These are phyloP conservation scores for Diaporthe ilicicola DNA, from an alignment of 2,329 filamentous ascomycete species.

Conservation along the genomic window DNA sequence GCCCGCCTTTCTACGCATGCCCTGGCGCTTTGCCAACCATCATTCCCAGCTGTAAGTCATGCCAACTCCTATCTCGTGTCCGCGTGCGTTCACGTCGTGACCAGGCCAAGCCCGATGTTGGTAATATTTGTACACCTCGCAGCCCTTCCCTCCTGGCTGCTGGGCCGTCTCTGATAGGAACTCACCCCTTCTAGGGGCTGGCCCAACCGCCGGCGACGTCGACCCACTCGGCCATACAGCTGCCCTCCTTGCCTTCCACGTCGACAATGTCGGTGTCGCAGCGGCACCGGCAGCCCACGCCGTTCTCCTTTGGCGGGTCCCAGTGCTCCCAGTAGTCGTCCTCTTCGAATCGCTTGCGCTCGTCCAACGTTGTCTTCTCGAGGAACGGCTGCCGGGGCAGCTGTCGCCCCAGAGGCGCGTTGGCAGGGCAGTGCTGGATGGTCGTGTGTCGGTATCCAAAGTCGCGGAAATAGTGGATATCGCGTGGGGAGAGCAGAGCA, in stretches of 20 bases:
- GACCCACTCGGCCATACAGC: constrained; percentile 95
- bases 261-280: constrained; percentile 98
- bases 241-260: constrained; percentile 96
- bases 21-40: background rate
- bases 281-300: constrained; percentile 93
- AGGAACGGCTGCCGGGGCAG: constrained; percentile 81
- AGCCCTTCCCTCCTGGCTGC: background rate
- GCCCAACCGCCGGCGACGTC: constrained; percentile 96
- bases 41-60: constrained; percentile 11
- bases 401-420: constrained; percentile 83
- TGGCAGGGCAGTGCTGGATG: constrained; percentile 97
- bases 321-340: constrained; percentile 95
- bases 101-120: background rate
- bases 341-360: constrained; percentile 87
- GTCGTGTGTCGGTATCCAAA: constrained; percentile 98
- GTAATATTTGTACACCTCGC: constrained; percentile 14
- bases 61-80: constrained; percentile 17
- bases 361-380: constrained; percentile 81
- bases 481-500: constrained; percentile 78
- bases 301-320: constrained; percentile 91
- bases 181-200: constrained; percentile 47
- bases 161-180: background rate
- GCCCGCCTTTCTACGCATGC: background rate
- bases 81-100: constrained; percentile 25
- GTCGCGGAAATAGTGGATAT: constrained; percentile 99